These are phyloP conservation scores for Paraconiothyrium sp. DNA, from an alignment of 2,329 filamentous ascomycete genomes.

Conservation along the genomic window DNA sequence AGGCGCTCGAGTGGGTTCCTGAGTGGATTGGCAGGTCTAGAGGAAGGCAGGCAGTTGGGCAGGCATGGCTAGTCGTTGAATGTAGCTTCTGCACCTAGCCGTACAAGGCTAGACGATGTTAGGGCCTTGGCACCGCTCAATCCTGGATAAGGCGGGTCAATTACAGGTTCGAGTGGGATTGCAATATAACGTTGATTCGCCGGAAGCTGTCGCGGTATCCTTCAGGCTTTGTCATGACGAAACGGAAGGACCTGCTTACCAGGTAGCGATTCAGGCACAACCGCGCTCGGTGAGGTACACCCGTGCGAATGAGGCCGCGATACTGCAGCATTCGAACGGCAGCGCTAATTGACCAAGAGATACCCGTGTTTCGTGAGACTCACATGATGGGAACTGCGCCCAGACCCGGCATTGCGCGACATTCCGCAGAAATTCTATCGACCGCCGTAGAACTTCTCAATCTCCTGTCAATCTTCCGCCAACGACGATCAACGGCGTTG, in stretches of 20 bases:
- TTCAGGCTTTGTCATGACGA: background rate
- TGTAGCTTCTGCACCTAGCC: constrained; percentile 17
- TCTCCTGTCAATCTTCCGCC: constrained; percentile 13
- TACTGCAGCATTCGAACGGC: background rate
- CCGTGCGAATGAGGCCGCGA: constrained; percentile 20
- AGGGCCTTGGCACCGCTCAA: constrained; percentile 12
- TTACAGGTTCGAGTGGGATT: background rate
- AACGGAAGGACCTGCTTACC: constrained; percentile 4
- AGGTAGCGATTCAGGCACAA: constrained; percentile 24
- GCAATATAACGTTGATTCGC: constrained; percentile 13
- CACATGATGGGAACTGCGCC: too few species aligned
- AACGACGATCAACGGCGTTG: background rate
- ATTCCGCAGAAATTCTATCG: constrained; percentile 1
- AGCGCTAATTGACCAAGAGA: constrained; percentile 15
- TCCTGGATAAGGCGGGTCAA: background rate
- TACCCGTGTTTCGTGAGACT: constrained; percentile 22
- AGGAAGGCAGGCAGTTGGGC: background rate
- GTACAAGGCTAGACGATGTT: background rate
- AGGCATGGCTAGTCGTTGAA: constrained; percentile 15
- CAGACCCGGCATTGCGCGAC: background rate
- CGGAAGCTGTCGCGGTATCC: background rate
- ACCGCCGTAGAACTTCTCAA: background rate
- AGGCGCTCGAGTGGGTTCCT: constrained; percentile 2
- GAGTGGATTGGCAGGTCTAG: constrained; percentile 1
- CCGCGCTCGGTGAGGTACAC: constrained; percentile 5